Evolutionary conservation across 1,284 basidiomycete species (phyloP).

Genomic region (Mycosarcoma maydis): DNA sequence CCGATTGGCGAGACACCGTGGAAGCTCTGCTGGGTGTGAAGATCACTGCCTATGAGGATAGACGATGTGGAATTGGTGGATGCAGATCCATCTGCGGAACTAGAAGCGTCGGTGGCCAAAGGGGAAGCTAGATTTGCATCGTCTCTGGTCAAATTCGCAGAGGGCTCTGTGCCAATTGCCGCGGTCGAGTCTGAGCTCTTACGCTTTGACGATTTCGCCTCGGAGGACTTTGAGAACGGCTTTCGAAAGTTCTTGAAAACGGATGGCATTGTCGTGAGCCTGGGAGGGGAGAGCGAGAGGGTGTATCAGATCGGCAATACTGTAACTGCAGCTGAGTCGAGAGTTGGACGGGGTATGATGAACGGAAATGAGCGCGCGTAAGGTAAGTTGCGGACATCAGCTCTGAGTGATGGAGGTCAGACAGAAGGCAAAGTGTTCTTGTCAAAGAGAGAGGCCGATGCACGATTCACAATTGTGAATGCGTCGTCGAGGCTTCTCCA

Average conservation of each 20-base stretch:
- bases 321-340: too few species aligned
- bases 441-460: too few species aligned
- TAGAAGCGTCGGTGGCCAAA: slow-evolving; percentile 5
- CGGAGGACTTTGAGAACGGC: slow-evolving; percentile 17
- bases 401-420: too few species aligned
- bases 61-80: slow-evolving; percentile 3
- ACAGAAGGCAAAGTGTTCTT: too few species aligned
- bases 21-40: slow-evolving; percentile 10
- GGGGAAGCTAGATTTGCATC: background rate
- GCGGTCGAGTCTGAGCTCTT: slow-evolving; percentile 2
- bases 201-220: slow-evolving; percentile 6
- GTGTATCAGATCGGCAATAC: too few species aligned
- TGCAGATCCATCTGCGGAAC: slow-evolving; percentile 5
- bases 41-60: background rate
- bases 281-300: too few species aligned
- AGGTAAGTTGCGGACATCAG: too few species aligned
- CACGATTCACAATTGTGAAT: too few species aligned
- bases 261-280: slow-evolving; percentile 19
- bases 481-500: too few species aligned
- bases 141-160: background rate
- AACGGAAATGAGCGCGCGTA: too few species aligned
- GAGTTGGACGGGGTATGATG: too few species aligned
- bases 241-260: slow-evolving; percentile 30
- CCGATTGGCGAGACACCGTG: slow-evolving; percentile 1
- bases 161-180: background rate